Percentiles rank a stretch among this genome's conserved stretches.
Evolutionary conservation across 1,284 basidiomycete genomes (phyloP).

Genomic region (Lentinula novae-zelandiae): DNA sequence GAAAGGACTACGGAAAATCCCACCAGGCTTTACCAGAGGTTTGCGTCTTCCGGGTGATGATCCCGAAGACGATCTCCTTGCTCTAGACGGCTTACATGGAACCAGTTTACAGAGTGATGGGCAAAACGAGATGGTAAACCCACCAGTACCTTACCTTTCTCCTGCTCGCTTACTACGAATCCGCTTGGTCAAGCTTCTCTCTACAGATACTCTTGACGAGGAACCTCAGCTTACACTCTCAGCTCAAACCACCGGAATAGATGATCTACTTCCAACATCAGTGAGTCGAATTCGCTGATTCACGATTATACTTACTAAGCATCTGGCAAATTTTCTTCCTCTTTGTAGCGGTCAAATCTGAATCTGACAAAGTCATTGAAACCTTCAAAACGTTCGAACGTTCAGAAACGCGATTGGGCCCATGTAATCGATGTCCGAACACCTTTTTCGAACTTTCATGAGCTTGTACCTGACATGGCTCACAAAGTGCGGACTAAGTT

Average conservation of each 20-base stretch:
- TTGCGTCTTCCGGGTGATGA: conserved; percentile 61
- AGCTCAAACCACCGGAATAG: conserved; percentile 52
- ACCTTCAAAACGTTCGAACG: conserved; percentile 36
- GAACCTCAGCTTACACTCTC: conserved; percentile 7
- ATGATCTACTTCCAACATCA: conserved; percentile 78
- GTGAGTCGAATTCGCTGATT: conserved; percentile 37
- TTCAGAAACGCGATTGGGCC: conserved; percentile 93
- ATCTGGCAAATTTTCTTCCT: conserved; percentile 12
- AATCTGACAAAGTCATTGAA: conserved; percentile 41
- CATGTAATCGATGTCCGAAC: conserved; percentile 94
- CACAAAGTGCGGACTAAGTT: conserved; percentile 52
- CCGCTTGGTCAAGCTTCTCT: not conserved
- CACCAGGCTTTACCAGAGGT: conserved; percentile 66
- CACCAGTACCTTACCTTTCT: not conserved
- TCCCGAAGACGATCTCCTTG: conserved; percentile 40
- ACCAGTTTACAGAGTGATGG: not conserved
- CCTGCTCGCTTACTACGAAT: not conserved
- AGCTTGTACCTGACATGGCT: conserved; percentile 90
- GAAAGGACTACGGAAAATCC: conserved; percentile 53
- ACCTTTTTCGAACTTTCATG: conserved; percentile 83
- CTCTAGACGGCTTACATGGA: conserved; percentile 28
- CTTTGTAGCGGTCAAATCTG: conserved; percentile 49
- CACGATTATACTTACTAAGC: conserved; percentile 3
- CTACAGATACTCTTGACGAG: conserved; percentile 17
- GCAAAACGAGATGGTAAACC: conserved; percentile 17